A percentile compares a stretch with the other conserved stretches of the same genome.
These are phyloP conservation scores for Pueraria montana DNA, from an alignment of 306 rosid genomes.

Conservation along the genomic window DNA sequence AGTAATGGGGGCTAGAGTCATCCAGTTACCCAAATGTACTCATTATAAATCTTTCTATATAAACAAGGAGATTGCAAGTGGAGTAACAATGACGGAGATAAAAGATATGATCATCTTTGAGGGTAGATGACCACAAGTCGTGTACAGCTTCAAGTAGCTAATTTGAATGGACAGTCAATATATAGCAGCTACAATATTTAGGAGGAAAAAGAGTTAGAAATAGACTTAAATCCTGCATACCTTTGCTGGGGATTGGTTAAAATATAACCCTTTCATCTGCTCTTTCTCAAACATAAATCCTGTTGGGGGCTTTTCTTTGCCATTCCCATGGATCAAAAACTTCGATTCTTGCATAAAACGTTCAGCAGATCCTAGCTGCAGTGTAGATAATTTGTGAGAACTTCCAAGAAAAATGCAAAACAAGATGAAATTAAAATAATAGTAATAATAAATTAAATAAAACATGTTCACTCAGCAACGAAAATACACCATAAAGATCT, in stretches of 20 bases:
- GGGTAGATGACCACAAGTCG: constrained; percentile 1
- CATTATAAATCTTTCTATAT: not conserved
- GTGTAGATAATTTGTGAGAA: constrained; percentile 29
- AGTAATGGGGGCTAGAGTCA: not conserved
- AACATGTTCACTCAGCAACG: constrained; percentile 4
- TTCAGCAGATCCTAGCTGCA: constrained; percentile 94
- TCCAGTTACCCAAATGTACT: not conserved
- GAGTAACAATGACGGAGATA: not conserved
- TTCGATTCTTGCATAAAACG: constrained; percentile 85
- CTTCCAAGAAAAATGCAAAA: constrained; percentile 34
- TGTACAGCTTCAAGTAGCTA: constrained; percentile 37
- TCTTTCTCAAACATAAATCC: constrained; percentile 99
- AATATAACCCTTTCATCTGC: constrained; percentile 93
- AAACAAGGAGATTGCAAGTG: constrained; percentile 4
- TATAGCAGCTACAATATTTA: constrained; percentile 10
- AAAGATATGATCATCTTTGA: constrained; percentile 6
- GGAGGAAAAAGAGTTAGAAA: constrained; percentile 22
- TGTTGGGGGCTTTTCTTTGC: constrained; percentile 87
- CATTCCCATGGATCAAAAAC: constrained; percentile 87
- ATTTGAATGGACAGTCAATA: constrained; percentile 20
- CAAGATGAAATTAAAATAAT: constrained; percentile 5
- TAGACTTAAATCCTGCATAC: constrained; percentile 55
- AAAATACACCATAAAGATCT: constrained; percentile 8
- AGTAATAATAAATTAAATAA: not conserved
- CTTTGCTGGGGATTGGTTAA: constrained; percentile 91